Conservation (phyloP, 306 rosid species). For the Dalbergia oliveri region DNA sequence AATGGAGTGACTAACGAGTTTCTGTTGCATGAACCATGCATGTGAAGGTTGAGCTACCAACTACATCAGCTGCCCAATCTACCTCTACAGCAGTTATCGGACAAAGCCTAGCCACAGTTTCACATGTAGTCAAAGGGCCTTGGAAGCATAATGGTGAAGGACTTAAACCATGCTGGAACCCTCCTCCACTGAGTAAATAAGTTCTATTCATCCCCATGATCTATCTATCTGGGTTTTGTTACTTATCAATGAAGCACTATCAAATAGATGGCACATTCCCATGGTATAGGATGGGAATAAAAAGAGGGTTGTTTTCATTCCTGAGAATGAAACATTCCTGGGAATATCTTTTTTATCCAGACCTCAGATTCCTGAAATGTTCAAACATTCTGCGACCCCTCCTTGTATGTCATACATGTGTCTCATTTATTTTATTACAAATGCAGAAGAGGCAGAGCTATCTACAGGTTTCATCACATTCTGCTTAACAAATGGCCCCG, state of each 20-base stretch:
- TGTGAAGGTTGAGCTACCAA: slow-evolving; percentile 35
- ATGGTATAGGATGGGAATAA: no score
- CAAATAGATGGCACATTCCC: not conserved
- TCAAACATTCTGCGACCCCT: no score
- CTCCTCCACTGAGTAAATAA: slow-evolving; percentile 34
- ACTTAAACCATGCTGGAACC: slow-evolving; percentile 50
- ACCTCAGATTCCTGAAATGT: no score
- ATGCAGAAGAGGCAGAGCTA: slow-evolving; percentile 42
- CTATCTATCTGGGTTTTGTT: not conserved
- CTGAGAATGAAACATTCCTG: no score
- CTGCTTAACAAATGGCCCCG: slow-evolving; percentile 55
- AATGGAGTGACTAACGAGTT: slow-evolving; percentile 7
- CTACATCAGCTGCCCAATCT: slow-evolving; percentile 12
- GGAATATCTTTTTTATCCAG: no score
- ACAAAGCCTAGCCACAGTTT: slow-evolving; percentile 45
- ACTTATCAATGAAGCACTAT: not conserved
- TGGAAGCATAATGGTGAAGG: slow-evolving; percentile 34
- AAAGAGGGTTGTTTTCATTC: no score
- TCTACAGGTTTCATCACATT: slow-evolving; percentile 52
- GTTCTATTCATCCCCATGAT: slow-evolving; percentile 5
- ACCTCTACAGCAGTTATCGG: slow-evolving; percentile 1
- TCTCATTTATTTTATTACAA: not conserved
- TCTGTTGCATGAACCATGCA: slow-evolving; percentile 26
- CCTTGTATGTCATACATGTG: not conserved
- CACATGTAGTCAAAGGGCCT: slow-evolving; percentile 41